Base-by-base conservation (phyloP, 2,329 filamentous ascomycete species). In the Rhinocladiella similis region DNA sequence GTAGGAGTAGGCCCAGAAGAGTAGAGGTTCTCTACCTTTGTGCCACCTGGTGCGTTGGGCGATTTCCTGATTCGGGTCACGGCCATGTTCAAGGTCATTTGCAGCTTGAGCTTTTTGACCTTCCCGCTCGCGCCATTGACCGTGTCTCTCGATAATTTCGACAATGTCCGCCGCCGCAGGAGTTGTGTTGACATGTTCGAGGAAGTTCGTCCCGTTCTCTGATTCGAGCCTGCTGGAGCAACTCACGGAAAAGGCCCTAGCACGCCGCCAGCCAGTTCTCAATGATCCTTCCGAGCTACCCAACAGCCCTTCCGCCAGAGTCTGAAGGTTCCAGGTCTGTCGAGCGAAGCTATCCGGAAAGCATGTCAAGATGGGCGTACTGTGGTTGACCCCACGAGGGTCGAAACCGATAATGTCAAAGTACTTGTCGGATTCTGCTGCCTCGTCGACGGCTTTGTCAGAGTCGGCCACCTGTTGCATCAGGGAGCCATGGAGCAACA, bases 1-100 rank as follows among this genome's bases (percentile, higher is more conserved):
- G 33, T 59, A 59, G 5, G 51, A 54, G 47, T 51, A 59, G n/a
- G 47, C 56, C 56, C 56, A 59, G 46, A 55, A 59, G 7, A 41
- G 52, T 5, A 59, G 42, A n/a, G 25, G 22, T 22, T 55, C 67
- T 22, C 65, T 5, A 80, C 76, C 52, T 75, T 72, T 64, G 85
- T 83, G 9, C 78, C 76, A 62, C 84, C 78, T 19, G 69, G 71
- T n/a, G 80, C 63, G 55, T 38, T 41, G 13, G 16, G 52, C 20
- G 29, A 57, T 54, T 45, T 75, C 3, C n/a, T 41, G 36, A 41
- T 75, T 70, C 29, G 72, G 67, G 56, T 74, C 77, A 77, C 78
- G 83, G 63, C 66, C 65, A 2, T 72, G 73, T 19, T 62, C 65
- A 53, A 81, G 81, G 36, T 78, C 73, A 59, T 82, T 79, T 27